Evolutionary conservation across 2,329 filamentous ascomycete species (phyloP), one percentile per base, ranked within the genome.

Genomic region (Nigrospora oryzae): DNA sequence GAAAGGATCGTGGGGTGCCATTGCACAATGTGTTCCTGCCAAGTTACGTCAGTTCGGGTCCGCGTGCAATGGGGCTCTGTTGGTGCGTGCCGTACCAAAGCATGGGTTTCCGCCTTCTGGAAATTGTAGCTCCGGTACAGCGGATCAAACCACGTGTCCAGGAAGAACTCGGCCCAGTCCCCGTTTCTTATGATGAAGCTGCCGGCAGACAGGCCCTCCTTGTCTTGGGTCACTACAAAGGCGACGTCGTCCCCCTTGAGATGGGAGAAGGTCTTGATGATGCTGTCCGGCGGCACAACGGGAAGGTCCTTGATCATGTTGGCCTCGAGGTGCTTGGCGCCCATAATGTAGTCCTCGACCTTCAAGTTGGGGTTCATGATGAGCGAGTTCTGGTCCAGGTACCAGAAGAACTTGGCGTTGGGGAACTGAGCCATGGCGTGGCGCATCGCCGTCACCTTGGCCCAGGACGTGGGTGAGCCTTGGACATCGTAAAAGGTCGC

Each of bases 1-100:
- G 91, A 89, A 11, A 98, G 77, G 38, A 98, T 84, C 0, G 93
- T 98, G 28, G 91, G 89, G 61, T 98, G 93, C 94, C 93, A 98
- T 71, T 95, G 91, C 32, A 88, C 81, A 53, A 91, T 85, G 60
- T 93, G 87, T 66, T 91, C 86, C 86, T 90, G 50, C 12, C 31
- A 36, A 40, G 7, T 10, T 10, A 28, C 7, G 23, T 28, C 23
- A 28, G 23, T 28, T 11, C 17, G 2, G 23, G 51, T 71, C 51
- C 69, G 58, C 45, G 50, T 19, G 31, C 23, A 13, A 36, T 15
- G 8, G 12, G 34, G 14, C 34, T 4, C 34, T n/a, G n/a, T 5
- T 36, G 14, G 17, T 23, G 36, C n/a, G 19, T 19, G 16, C 34
- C 81, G 61, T 71, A 89, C 93, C 70, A 98, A 66, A 42, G 91